Conservation (phyloP, 352 stramenopile species). For the Phytophthora sansomeana region DNA sequence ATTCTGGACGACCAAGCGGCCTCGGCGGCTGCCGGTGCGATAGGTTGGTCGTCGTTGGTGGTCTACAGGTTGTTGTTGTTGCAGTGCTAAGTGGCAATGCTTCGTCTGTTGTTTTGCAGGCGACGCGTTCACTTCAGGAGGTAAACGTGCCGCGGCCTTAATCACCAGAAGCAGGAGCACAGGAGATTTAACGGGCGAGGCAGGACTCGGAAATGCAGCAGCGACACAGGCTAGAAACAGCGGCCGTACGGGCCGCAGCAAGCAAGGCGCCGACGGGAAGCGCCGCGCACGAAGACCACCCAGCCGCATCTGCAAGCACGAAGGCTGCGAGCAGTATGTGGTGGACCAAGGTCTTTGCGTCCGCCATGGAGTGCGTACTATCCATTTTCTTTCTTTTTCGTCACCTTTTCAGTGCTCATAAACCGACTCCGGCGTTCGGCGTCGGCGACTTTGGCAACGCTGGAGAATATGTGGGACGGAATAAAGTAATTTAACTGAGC, state of each 20-base stretch:
- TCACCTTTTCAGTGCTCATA: not conserved
- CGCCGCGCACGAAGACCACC: slow-evolving; percentile 60
- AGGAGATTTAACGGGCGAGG: slow-evolving; percentile 36
- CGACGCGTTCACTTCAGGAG: slow-evolving; percentile 28
- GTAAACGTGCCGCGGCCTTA: slow-evolving; percentile 28
- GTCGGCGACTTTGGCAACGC: not conserved
- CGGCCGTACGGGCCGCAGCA: slow-evolving; percentile 17
- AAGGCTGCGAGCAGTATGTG: slow-evolving; percentile 81
- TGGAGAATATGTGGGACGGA: not conserved
- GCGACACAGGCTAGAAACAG: not conserved
- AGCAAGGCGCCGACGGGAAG: slow-evolving; percentile 53
- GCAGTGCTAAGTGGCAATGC: slow-evolving; percentile 1
- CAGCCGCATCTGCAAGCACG: slow-evolving; percentile 76
- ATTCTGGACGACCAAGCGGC: slow-evolving; percentile 67
- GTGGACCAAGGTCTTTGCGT: slow-evolving; percentile 82
- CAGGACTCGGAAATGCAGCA: not conserved
- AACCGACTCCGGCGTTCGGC: not conserved
- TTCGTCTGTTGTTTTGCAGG: slow-evolving; percentile 21
- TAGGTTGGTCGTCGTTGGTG: not conserved
- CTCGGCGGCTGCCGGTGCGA: slow-evolving; percentile 31
- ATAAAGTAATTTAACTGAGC: slow-evolving; percentile 16
- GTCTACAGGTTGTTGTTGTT: not conserved
- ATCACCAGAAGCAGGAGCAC: slow-evolving; percentile 43
- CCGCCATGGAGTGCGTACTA: slow-evolving; percentile 67
- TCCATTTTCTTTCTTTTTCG: slow-evolving; percentile 16